These are phyloP conservation scores for Przewalskia tangutica DNA, from an alignment of 257 asterid species.

Conservation along the genomic window DNA sequence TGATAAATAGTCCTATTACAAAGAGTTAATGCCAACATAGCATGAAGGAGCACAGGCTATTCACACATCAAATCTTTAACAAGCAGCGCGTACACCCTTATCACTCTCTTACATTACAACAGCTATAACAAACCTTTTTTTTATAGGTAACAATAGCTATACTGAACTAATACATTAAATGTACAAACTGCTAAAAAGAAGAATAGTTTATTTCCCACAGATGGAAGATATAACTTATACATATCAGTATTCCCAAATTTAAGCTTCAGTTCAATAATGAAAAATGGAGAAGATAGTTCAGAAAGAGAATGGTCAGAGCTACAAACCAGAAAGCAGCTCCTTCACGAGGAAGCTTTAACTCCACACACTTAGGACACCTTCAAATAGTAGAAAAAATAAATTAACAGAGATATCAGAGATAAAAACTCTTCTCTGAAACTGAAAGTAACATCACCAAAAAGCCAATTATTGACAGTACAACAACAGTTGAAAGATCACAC, in stretches of 20 bases:
- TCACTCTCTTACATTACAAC: not conserved
- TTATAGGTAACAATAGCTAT: not conserved
- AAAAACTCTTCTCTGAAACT: not conserved
- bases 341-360: slow-evolving; percentile 90
- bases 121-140: not conserved
- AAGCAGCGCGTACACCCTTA: not conserved
- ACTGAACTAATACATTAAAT: not conserved
- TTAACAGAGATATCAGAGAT: not conserved
- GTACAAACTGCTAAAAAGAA: not conserved
- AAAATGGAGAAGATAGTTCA: not conserved
- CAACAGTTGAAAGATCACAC: not conserved
- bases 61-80: not conserved
- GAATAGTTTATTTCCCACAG: not conserved
- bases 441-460: slow-evolving; percentile 3
- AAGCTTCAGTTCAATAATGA: not conserved
- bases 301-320: slow-evolving; percentile 8
- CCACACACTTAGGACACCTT: slow-evolving; percentile 95
- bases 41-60: not conserved
- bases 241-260: not conserved
- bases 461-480: not conserved
- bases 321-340: slow-evolving; percentile 97
- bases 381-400: not conserved
- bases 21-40: not conserved
- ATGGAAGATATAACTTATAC: not conserved
- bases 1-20: not conserved